These are phyloP conservation scores for Lodderomyces beijingensis DNA, from an alignment of 1,139 yeast genomes.

Conservation along the genomic window DNA sequence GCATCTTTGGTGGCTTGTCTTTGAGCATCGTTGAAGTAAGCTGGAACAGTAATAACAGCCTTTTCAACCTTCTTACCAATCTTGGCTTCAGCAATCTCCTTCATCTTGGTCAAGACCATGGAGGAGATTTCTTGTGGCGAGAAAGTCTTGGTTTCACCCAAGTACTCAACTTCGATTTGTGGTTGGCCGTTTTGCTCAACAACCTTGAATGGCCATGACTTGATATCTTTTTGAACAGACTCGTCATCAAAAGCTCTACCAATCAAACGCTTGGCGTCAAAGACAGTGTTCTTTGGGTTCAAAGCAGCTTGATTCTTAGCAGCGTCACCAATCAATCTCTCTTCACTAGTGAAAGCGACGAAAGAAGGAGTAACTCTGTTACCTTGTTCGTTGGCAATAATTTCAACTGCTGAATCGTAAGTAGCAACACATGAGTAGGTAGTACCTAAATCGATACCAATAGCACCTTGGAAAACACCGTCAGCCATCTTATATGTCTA, in stretches of 20 bases:
- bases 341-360: conserved; percentile 96
- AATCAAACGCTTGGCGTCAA: conserved; percentile 96
- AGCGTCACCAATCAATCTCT: conserved; percentile 98
- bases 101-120: conserved; percentile 96
- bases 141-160: conserved; percentile 89
- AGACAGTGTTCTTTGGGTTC: conserved; percentile 94
- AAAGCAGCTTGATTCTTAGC: conserved; percentile 99
- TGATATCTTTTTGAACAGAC: conserved; percentile 91
- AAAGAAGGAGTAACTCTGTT: conserved; percentile 98
- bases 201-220: conserved; percentile 97
- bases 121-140: conserved; percentile 97
- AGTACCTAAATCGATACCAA: conserved; percentile 99
- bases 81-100: conserved; percentile 96
- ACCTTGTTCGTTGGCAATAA: conserved; percentile 98
- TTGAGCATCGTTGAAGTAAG: conserved; percentile 96
- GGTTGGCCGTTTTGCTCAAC: conserved; percentile 84
- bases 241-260: conserved; percentile 92
- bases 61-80: conserved; percentile 90
- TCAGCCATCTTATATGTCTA: conserved; percentile 63
- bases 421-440: conserved; percentile 98
- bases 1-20: conserved; percentile 99
- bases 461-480: conserved; percentile 99
- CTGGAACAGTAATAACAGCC: conserved; percentile 96
- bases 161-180: conserved; percentile 87
- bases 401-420: conserved; percentile 84